A percentile compares a stretch with the other conserved stretches of the same genome.
These are phyloP conservation scores for Tylopilus plumbeoviolaceoides DNA, from an alignment of 768 basidiomycete genomes.

Conservation along the genomic window DNA sequence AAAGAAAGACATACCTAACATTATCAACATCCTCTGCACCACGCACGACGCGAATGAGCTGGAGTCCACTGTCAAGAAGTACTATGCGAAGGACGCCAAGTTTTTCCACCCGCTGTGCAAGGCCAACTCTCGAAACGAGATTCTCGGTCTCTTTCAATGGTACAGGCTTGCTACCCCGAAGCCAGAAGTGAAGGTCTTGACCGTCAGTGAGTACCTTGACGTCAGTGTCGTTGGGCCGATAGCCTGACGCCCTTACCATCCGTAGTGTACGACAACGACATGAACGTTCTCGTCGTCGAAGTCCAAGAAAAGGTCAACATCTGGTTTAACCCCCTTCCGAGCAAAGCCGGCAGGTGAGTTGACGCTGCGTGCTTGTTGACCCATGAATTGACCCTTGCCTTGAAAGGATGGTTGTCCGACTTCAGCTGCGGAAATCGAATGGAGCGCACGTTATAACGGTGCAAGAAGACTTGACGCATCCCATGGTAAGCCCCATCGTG, in stretches of 20 bases:
- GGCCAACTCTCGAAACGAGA: constrained; percentile 48
- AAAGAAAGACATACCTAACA: constrained; percentile 41
- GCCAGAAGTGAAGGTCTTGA: constrained; percentile 38
- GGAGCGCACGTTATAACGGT: constrained; percentile 42
- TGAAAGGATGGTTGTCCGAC: constrained; percentile 43
- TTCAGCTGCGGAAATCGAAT: constrained; percentile 45
- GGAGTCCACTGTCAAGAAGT: constrained; percentile 42
- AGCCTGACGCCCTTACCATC: neutral
- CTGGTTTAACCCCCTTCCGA: constrained; percentile 48
- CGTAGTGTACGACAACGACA: constrained; percentile 46
- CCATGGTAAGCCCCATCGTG: constrained; percentile 35
- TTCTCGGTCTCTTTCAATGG: constrained; percentile 61
- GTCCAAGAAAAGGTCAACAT: constrained; percentile 36
- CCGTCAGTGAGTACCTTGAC: constrained; percentile 37
- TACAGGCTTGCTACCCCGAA: constrained; percentile 59
- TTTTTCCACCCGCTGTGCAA: constrained; percentile 59
- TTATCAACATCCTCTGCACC: constrained; percentile 45
- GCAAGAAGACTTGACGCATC: constrained; percentile 60
- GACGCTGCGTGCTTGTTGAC: neutral
- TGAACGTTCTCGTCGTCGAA: constrained; percentile 46
- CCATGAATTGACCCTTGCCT: neutral
- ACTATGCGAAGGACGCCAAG: constrained; percentile 50
- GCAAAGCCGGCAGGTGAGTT: constrained; percentile 45
- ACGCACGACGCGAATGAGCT: constrained; percentile 49
- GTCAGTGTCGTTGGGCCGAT: neutral